Evolutionary conservation across 2,329 filamentous ascomycete genomes (phyloP), one percentile per base, ranked within the genome.

Genomic region (Gliomastix tumulicola): DNA sequence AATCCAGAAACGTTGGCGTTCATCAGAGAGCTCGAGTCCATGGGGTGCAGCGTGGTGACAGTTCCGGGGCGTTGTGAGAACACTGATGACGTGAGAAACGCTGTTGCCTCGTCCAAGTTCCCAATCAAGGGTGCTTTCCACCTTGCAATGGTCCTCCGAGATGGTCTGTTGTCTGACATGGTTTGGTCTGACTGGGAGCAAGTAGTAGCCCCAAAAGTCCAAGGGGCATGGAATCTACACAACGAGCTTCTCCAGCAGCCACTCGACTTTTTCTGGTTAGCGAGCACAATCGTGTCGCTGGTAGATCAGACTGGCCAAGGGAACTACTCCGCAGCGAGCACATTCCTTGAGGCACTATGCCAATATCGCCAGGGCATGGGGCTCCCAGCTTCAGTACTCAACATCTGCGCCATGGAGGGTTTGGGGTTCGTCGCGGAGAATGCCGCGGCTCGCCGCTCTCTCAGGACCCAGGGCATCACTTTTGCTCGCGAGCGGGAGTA

Each of bases 91-190:
- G 55, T 65, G 1, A 34, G 48, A 7, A 42, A 36, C 2, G 47
- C 50, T 4, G 39, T 56, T 2, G 33, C 32, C 5, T 34, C 20
- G n/a, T 40, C 41, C 25, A 20, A 46, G 15, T 23, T 44, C 40
- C 56, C 57, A 2, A 48, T 69, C n/a, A 51, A 51, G 12, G 65
- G 65, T 10, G 46, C 68, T 6, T 39, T 69, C 6, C 59, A 68
- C 30, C 45, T 57, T 23, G 51, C 64, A 6, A 65, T 67, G 61
- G 53, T 66, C 5, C 38, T 47, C 21, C 34, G 38, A 27, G 42
- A 44, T 13, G 13, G 19, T 9, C 25, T 38, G 9, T 16, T 46
- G 5, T 2, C 13, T 2, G 23, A 56, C 7, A 66, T 69, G 59
- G 50, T 46, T 4, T 41, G 54, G 11, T 41, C 51, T 2, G 45